Conservation (phyloP, 202 grass and related monocot species). For the Bolboschoenoplectus hybrid region DNA sequence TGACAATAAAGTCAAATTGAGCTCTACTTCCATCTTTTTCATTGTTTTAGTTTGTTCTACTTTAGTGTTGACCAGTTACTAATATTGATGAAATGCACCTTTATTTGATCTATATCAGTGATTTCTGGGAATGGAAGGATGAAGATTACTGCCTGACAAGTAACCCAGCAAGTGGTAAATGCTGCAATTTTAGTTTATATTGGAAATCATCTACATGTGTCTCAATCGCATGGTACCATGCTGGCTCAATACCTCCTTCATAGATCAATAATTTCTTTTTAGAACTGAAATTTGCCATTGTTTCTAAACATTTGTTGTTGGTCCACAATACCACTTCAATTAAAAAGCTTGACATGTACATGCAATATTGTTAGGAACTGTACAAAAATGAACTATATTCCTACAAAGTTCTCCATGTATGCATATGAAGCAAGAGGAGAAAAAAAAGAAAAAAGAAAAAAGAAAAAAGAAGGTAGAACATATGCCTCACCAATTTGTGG, state of each 20-base stretch:
- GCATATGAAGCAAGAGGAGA: not conserved
- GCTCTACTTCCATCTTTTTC: not conserved
- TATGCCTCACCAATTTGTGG: not conserved
- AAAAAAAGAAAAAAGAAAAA: not conserved
- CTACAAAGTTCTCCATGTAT: constrained; percentile 7
- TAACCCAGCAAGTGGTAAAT: constrained; percentile 42
- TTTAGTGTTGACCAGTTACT: not conserved
- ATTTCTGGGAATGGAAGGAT: constrained; percentile 48
- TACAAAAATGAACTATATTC: constrained; percentile 1
- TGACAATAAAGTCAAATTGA: not conserved
- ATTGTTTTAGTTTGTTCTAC: not conserved
- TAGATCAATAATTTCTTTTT: constrained; percentile 5
- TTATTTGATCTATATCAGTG: constrained; percentile 33
- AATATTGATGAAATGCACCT: constrained; percentile 1
- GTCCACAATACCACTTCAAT: not conserved
- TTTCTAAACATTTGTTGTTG: not conserved
- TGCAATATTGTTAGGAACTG: not conserved
- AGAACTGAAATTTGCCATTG: constrained; percentile 19
- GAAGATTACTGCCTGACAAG: constrained; percentile 40
- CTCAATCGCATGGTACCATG: not conserved
- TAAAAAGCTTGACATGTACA: not conserved
- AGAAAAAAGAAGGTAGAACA: not conserved
- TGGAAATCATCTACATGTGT: constrained; percentile 9
- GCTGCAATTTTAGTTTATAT: constrained; percentile 29
- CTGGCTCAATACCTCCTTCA: constrained; percentile 16